phyloP scores from a whole-genome alignment of 352 stramenopile species.

The Phytophthora sp. region DNA sequence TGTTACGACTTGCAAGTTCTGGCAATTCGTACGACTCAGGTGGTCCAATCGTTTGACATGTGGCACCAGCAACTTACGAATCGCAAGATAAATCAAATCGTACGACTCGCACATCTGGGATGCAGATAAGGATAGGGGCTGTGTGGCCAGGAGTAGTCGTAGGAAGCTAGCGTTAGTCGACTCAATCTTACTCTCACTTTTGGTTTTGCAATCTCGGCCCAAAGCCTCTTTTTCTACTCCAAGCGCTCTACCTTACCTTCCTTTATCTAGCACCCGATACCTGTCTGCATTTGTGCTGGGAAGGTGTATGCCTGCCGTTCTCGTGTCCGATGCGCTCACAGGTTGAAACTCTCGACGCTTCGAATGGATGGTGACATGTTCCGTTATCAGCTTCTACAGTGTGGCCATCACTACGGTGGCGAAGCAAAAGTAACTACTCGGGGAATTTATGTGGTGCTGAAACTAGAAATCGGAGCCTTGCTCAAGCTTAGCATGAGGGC shows the following conservation, averaged over 20 bases:
- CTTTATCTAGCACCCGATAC: too few species aligned
- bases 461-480: neutral
- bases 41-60: too few species aligned
- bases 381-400: neutral
- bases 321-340: too few species aligned
- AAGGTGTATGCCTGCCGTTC: too few species aligned
- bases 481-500: neutral
- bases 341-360: too few species aligned
- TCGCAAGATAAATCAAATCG: too few species aligned
- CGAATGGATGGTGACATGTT: too few species aligned
- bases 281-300: too few species aligned
- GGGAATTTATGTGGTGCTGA: neutral
- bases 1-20: too few species aligned
- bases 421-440: neutral
- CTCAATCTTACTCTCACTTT: neutral
- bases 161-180: too few species aligned
- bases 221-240: neutral
- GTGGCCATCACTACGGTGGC: neutral
- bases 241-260: neutral
- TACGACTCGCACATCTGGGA: neutral
- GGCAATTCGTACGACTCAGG: too few species aligned
- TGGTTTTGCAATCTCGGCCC: neutral
- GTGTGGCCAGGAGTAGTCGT: neutral
- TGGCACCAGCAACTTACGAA: too few species aligned
- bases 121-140: neutral